Evolutionary conservation across 208 protist species (phyloP).

Genomic region (Herpetomonas tarakana): DNA sequence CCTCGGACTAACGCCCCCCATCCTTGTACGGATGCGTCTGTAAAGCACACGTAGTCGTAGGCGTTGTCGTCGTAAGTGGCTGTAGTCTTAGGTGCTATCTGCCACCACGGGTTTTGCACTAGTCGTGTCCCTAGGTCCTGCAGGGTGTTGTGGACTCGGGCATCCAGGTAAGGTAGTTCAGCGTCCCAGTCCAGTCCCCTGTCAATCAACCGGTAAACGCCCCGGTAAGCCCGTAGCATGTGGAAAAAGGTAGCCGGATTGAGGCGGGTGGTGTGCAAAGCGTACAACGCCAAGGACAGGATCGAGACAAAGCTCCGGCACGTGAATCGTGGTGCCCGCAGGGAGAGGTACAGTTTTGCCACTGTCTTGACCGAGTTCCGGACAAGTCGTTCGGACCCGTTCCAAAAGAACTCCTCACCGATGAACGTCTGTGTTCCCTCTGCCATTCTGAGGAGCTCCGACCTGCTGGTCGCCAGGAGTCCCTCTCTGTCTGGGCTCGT

Average conservation of each 20-base stretch:
- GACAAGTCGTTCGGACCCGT: slow-evolving; percentile 11
- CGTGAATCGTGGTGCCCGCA: neutral
- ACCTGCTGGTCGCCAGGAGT: too few relatives aligned
- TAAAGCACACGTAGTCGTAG: slow-evolving; percentile 7
- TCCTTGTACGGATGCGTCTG: slow-evolving; percentile 6
- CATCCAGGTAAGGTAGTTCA: neutral
- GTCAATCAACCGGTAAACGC: neutral
- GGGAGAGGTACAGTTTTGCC: slow-evolving; percentile 14
- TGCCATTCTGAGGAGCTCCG: slow-evolving; percentile 7
- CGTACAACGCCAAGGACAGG: slow-evolving; percentile 11
- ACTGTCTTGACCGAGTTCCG: slow-evolving; percentile 24
- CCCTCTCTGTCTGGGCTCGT: slow-evolving; percentile 15
- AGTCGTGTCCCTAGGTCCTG: neutral
- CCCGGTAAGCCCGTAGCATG: slow-evolving; percentile 3
- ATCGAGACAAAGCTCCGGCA: slow-evolving; percentile 7
- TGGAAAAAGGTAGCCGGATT: slow-evolving; percentile 10
- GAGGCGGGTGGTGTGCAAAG: slow-evolving; percentile 9
- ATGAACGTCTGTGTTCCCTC: slow-evolving; percentile 10
- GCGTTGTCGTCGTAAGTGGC: slow-evolving; percentile 7
- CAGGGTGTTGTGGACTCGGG: neutral
- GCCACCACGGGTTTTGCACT: slow-evolving; percentile 8
- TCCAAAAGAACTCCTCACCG: slow-evolving; percentile 18
- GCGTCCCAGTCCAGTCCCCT: slow-evolving; percentile 1
- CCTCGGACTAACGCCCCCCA: slow-evolving; percentile 6
- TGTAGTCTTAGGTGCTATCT: neutral